Base-by-base conservation (phyloP, 2,329 filamentous ascomycete species). In the Apiospora saccharicola region DNA sequence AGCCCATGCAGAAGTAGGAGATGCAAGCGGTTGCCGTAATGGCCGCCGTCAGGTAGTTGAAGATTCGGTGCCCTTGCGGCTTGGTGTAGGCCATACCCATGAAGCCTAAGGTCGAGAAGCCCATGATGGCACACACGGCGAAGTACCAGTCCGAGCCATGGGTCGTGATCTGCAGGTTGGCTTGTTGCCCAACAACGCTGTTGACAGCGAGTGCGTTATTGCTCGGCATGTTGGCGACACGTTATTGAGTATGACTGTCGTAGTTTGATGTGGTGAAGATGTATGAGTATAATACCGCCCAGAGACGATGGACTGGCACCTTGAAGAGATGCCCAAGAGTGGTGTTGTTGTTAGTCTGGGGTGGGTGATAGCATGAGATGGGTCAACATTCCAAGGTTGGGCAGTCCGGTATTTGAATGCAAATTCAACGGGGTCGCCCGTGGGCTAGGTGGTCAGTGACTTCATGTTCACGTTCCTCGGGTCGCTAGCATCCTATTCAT, bases 1-100 rank as follows among this genome's bases (percentile, higher is more conserved):
- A 88, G n/a, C 86, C 90, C 90, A 92, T 91, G 74, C 87, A 85
- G 82, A 90, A 93, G 82, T 92, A 92, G 19, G 90, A 85, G 75
- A 92, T 89, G 51, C 86, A 83, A 2, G 90, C 88, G 10, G 90
- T 86, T 72, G 90, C 85, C 43, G 88, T 88, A 72, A 91, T 87
- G 14, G 82, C 81, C 1, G 89, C 87, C 1, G 89, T 90, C 77
- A 92, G 88, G 83, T 91, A 91, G 81, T 92, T 89, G 82, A 92
- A 92, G 68, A 91, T 79, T 30, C 90, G 88, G 70, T 90, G 84
- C 19, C 82, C 80, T 67, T 88, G 86, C 5, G 87, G 86, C 78
- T 89, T 90, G n/a, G 80, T 85, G 71, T 87, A 82, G 2, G 86
- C 85, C 19, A 89, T 80, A 3, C 80, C 87, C 43, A 90, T 80